phyloP scores from a whole-genome alignment of 768 basidiomycete genomes.

The Boletus rufocinnamomeus region DNA sequence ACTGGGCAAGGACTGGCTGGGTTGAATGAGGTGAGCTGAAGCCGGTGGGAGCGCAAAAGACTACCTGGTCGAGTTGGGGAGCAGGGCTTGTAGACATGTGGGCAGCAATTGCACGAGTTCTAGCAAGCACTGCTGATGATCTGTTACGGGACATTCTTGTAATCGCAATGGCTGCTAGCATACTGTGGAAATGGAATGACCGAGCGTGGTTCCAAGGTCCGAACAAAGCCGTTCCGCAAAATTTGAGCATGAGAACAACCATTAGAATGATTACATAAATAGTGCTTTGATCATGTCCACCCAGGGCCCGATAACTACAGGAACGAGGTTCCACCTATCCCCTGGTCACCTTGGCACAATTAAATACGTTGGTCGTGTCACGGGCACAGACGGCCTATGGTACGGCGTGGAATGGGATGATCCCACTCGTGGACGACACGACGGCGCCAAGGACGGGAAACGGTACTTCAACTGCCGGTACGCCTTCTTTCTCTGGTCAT shows the following conservation, averaged over 20 bases:
- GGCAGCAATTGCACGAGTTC: slow-evolving; percentile 35
- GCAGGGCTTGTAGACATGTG: slow-evolving; percentile 36
- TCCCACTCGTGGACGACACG: slow-evolving; percentile 79
- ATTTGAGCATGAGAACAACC: slow-evolving; percentile 5
- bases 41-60: neutral
- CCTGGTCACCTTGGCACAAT: slow-evolving; percentile 66
- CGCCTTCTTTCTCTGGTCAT: slow-evolving; percentile 22
- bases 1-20: slow-evolving; percentile 66
- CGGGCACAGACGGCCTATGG: slow-evolving; percentile 70
- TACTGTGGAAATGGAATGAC: slow-evolving; percentile 16
- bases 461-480: slow-evolving; percentile 81
- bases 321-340: slow-evolving; percentile 53
- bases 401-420: slow-evolving; percentile 99
- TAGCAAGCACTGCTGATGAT: slow-evolving; percentile 29
- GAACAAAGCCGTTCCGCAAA: slow-evolving; percentile 13
- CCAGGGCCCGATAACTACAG: slow-evolving; percentile 37
- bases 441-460: slow-evolving; percentile 75
- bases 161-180: slow-evolving; percentile 29
- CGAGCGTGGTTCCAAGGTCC: neutral
- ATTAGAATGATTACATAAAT: slow-evolving; percentile 27
- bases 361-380: slow-evolving; percentile 64
- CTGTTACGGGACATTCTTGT: slow-evolving; percentile 34
- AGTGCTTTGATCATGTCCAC: slow-evolving; percentile 10
- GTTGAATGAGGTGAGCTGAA: slow-evolving; percentile 23
- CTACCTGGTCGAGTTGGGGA: slow-evolving; percentile 29